phyloP scores from a whole-genome alignment of 257 asterid species.

The Haberlea rhodopensis region DNA sequence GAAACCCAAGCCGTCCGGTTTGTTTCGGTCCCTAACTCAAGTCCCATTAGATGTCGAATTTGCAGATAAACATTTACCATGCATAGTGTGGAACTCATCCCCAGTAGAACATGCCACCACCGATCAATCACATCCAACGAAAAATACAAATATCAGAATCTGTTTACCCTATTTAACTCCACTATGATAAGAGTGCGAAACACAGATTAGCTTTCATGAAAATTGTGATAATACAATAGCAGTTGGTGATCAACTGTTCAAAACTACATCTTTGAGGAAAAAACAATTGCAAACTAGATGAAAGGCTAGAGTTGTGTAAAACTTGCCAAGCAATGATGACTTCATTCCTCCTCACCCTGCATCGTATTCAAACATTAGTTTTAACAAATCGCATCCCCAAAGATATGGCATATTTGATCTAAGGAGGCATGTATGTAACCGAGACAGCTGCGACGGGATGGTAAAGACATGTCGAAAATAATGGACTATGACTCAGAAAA shows the following conservation, averaged over 20 bases:
- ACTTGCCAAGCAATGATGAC: no score
- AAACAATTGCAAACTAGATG: no score
- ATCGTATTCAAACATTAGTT: no score
- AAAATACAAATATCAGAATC: conserved; percentile 12
- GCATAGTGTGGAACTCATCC: neutral
- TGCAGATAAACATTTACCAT: neutral
- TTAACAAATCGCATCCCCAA: no score
- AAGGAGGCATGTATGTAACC: no score
- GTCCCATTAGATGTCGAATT: neutral
- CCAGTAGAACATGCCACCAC: neutral
- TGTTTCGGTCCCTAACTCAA: no score
- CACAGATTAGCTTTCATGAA: conserved; percentile 2
- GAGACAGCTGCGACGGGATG: no score
- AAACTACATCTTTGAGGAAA: conserved; percentile 12
- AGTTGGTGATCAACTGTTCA: conserved; percentile 13
- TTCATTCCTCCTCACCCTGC: no score
- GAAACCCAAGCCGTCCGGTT: neutral
- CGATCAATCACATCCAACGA: neutral
- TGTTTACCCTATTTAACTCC: neutral
- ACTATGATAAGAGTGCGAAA: conserved; percentile 15
- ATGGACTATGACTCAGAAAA: no score
- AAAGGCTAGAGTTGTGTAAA: no score
- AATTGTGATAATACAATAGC: conserved; percentile 18
- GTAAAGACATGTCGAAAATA: no score
- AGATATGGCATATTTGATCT: no score